phyloP scores from a whole-genome alignment of 1,139 yeast species.

The Hyphopichia fennica region DNA sequence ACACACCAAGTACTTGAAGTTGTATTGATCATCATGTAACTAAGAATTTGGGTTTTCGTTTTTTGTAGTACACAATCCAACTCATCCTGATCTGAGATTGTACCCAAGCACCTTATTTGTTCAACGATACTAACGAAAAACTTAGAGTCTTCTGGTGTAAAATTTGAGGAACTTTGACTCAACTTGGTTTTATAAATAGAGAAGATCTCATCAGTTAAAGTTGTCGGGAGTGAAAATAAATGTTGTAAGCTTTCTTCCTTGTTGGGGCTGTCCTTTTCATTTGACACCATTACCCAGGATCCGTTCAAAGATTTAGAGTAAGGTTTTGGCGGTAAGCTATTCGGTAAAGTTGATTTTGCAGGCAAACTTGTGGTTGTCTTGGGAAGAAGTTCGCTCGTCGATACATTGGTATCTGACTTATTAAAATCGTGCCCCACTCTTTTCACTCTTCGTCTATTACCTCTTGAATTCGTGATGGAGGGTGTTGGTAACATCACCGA shows the following conservation, averaged over 20 bases:
- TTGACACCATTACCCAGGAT: conserved; percentile 5
- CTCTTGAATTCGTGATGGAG: conserved; percentile 6
- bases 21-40: conserved; percentile 50
- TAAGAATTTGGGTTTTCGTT: conserved; percentile 29
- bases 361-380: not conserved
- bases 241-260: conserved; percentile 8
- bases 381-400: not conserved
- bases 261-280: not conserved
- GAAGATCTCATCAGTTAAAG: conserved; percentile 34
- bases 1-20: conserved; percentile 59
- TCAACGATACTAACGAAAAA: conserved; percentile 17
- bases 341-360: too few relatives aligned
- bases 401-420: not conserved
- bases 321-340: not conserved
- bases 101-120: conserved; percentile 5
- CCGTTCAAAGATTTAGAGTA: not conserved
- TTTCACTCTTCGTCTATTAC: conserved; percentile 10
- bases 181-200: conserved; percentile 37
- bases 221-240: conserved; percentile 16
- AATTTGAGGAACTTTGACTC: not conserved
- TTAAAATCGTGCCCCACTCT: conserved; percentile 9
- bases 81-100: conserved; percentile 2
- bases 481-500: conserved; percentile 12
- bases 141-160: not conserved
- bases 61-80: conserved; percentile 8